Conservation (phyloP, 106 monocot species). For the Narthecium ossifragum region DNA sequence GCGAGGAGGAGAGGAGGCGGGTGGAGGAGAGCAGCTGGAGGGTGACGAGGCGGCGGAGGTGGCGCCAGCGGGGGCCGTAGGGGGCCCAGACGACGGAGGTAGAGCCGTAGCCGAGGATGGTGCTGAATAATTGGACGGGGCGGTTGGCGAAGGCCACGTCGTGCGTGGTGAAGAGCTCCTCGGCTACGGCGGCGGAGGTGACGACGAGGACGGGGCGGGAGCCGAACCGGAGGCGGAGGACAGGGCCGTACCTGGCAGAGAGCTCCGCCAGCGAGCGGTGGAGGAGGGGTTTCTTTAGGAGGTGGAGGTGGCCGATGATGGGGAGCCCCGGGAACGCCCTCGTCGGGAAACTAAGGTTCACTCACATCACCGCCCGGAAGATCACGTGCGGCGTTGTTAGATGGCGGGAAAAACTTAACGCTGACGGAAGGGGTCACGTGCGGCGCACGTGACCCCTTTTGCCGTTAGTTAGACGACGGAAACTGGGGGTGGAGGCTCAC, state of each 20-base stretch:
- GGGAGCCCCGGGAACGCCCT: constrained; percentile 24
- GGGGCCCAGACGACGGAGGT: neutral
- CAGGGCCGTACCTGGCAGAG: constrained; percentile 16
- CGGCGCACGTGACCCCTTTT: too few relatives aligned
- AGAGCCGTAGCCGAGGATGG: constrained; percentile 6
- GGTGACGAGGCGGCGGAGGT: constrained; percentile 14
- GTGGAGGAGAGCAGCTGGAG: neutral
- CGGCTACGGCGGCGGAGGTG: constrained; percentile 14
- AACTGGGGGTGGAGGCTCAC: too few relatives aligned
- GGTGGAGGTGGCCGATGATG: constrained; percentile 40
- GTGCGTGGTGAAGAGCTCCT: constrained; percentile 12
- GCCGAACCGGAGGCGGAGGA: constrained; percentile 24
- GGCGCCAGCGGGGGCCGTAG: constrained; percentile 18
- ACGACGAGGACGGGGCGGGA: constrained; percentile 6
- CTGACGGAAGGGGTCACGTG: too few relatives aligned
- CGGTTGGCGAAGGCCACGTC: constrained; percentile 19
- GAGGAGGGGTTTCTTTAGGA: constrained; percentile 18
- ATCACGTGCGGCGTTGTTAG: too few relatives aligned
- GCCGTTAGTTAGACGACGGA: too few relatives aligned
- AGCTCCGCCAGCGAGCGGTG: constrained; percentile 21
- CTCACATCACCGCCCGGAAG: too few relatives aligned
- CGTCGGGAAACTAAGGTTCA: too few relatives aligned
- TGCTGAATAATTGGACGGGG: neutral
- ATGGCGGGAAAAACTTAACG: too few relatives aligned
- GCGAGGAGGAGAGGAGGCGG: constrained; percentile 1